Conservation (phyloP, 1,284 basidiomycete genomes). For the Exsudoporus floridanus region DNA sequence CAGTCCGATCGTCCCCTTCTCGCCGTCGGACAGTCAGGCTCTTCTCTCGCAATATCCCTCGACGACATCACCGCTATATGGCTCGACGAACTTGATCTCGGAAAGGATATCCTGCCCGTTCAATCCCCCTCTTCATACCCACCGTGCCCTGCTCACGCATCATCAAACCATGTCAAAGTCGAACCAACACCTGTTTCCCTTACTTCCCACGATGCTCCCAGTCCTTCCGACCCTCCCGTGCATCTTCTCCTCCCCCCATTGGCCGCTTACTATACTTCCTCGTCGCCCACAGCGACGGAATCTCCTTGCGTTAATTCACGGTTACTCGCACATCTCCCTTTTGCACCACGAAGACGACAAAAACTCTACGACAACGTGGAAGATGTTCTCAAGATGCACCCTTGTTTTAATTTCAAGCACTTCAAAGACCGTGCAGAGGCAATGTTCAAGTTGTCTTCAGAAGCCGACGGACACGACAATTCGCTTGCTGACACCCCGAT, state of each 20-base stretch:
- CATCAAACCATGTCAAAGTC: slow-evolving; percentile 42
- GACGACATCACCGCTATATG: slow-evolving; percentile 60
- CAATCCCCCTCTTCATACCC: slow-evolving; percentile 18
- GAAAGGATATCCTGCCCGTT: slow-evolving; percentile 25
- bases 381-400: slow-evolving; percentile 48
- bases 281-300: slow-evolving; percentile 25
- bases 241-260: slow-evolving; percentile 29
- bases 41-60: slow-evolving; percentile 53
- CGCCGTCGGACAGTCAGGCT: slow-evolving; percentile 39
- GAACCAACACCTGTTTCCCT: slow-evolving; percentile 43
- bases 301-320: slow-evolving; percentile 40
- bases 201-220: slow-evolving; percentile 15
- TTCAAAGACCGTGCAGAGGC: slow-evolving; percentile 47
- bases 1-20: slow-evolving; percentile 43
- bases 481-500: slow-evolving; percentile 9
- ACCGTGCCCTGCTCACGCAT: slow-evolving; percentile 12
- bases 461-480: slow-evolving; percentile 21
- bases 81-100: slow-evolving; percentile 50
- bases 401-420: slow-evolving; percentile 51
- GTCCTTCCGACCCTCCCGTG: slow-evolving; percentile 24
- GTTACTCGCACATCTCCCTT: slow-evolving; percentile 42
- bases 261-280: slow-evolving; percentile 23
- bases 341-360: slow-evolving; percentile 38
- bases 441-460: slow-evolving; percentile 44
- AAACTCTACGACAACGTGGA: slow-evolving; percentile 42